phyloP scores from a whole-genome alignment of 768 basidiomycete genomes.

The Leccinum longicurvipes region DNA sequence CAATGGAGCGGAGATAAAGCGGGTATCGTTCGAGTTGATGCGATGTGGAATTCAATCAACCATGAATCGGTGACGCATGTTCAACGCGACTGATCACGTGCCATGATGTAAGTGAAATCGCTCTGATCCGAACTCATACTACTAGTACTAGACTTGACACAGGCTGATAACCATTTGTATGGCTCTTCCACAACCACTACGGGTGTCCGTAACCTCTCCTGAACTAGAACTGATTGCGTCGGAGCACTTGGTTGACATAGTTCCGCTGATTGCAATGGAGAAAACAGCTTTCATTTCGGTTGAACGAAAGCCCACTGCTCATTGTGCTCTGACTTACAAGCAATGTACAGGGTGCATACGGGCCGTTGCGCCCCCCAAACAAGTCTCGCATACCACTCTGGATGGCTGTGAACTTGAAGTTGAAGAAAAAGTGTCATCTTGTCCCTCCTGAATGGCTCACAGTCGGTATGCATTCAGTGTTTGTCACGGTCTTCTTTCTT shows the following conservation, averaged over 20 bases:
- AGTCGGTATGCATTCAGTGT: slow-evolving; percentile 55
- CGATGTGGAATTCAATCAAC: neutral
- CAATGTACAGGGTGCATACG: slow-evolving; percentile 74
- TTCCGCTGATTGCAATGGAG: slow-evolving; percentile 89
- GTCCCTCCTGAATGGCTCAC: slow-evolving; percentile 87
- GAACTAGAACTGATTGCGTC: slow-evolving; percentile 89
- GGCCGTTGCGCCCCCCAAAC: slow-evolving; percentile 86
- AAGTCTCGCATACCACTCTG: slow-evolving; percentile 88
- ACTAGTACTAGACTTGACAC: neutral
- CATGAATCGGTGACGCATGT: slow-evolving; percentile 7
- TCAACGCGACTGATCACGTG: slow-evolving; percentile 24
- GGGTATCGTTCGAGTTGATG: slow-evolving; percentile 4
- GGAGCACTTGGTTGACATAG: slow-evolving; percentile 79
- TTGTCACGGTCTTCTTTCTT: neutral
- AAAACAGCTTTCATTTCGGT: slow-evolving; percentile 87
- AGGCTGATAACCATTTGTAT: too few relatives aligned
- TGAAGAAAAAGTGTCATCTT: slow-evolving; percentile 93
- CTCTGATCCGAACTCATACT: neutral
- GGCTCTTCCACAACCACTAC: slow-evolving; percentile 74
- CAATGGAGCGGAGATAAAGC: neutral
- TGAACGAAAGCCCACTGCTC: slow-evolving; percentile 32
- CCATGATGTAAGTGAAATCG: neutral
- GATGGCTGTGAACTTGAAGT: slow-evolving; percentile 92
- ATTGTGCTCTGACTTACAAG: slow-evolving; percentile 5
- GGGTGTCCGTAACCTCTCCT: slow-evolving; percentile 70